Evolutionary conservation across 2,329 filamentous ascomycete genomes (phyloP), one percentile per base, ranked within the genome.

Genomic region (Oidium heveae): DNA sequence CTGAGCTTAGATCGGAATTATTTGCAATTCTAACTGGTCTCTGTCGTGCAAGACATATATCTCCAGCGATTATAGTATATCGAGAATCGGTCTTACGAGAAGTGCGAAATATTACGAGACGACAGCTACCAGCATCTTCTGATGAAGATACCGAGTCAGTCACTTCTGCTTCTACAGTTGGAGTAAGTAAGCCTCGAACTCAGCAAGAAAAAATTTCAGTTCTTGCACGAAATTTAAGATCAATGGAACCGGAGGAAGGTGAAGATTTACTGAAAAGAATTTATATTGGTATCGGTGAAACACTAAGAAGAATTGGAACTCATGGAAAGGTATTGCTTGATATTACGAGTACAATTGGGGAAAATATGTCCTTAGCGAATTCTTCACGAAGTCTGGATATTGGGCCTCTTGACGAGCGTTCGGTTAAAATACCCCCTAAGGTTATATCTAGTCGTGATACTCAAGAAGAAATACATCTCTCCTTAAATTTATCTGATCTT

Each of bases 301-400:
- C 85, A 3, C 66, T 98, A 51, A 75, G 91, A 55, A 76, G 91
- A 62, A 70, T 95, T 8, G 86, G 86, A 18, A 88, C 86, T 0
- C 89, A 96, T 65, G 84, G 91, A 55, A 98, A 98, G 66, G 80
- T 96, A 10, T 69, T 98, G n/a, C 73, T 98, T 10, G 91, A 98
- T 66, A 84, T 94, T 20, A 91, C 88, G 0, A 94, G 87, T 65
- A 81, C 78, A 13, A 58, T 64, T 54, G 61, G 59, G 5, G 60
- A 63, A 54, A 57, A 61, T 33, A 28, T 54, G 44, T 66, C 63
- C 18, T 63, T n/a, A 1, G 8, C 36, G 12, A 44, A 12, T 18
- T 53, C 50, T 24, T 63, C 61, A 33, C 56, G 60, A 59, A 66
- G 60, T 56, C 62, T 63, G 24, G 61, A 63, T 49, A 60, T 64